These are phyloP conservation scores for Microdochium trichocladiopsis DNA, from an alignment of 2,329 filamentous ascomycete species.

Conservation along the genomic window DNA sequence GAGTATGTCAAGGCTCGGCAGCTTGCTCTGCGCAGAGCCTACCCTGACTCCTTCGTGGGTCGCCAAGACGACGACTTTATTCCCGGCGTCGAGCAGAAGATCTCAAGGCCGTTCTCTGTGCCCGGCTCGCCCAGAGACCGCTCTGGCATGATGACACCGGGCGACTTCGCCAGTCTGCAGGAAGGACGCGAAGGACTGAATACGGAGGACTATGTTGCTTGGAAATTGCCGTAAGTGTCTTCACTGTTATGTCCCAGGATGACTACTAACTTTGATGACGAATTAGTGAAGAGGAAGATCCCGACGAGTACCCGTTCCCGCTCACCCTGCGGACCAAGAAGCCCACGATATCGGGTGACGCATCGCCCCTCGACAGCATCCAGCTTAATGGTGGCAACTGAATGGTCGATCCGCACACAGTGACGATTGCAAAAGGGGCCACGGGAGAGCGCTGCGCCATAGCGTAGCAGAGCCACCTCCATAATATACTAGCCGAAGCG, in stretches of 20 bases:
- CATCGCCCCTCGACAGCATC: conserved; percentile 32
- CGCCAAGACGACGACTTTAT: conserved; percentile 87
- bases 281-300: conserved; percentile 82
- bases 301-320: conserved; percentile 60
- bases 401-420: neutral
- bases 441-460: neutral
- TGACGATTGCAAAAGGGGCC: neutral
- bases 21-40: conserved; percentile 83
- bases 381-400: conserved; percentile 32
- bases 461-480: neutral
- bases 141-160: conserved; percentile 97
- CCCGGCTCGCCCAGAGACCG: conserved; percentile 88
- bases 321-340: conserved; percentile 50
- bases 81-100: conserved; percentile 88
- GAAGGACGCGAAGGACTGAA: conserved; percentile 87
- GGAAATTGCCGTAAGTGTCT: conserved; percentile 87
- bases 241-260: neutral
- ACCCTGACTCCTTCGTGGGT: conserved; percentile 75
- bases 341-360: conserved; percentile 20
- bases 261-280: conserved; percentile 18
- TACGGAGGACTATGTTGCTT: conserved; percentile 96
- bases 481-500: neutral
- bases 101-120: conserved; percentile 87
- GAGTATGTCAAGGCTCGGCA: conserved; percentile 98
- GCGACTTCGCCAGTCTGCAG: conserved; percentile 93